Conservation (phyloP, 2,329 filamentous ascomycete genomes). For the Aureobasidium sp. region DNA sequence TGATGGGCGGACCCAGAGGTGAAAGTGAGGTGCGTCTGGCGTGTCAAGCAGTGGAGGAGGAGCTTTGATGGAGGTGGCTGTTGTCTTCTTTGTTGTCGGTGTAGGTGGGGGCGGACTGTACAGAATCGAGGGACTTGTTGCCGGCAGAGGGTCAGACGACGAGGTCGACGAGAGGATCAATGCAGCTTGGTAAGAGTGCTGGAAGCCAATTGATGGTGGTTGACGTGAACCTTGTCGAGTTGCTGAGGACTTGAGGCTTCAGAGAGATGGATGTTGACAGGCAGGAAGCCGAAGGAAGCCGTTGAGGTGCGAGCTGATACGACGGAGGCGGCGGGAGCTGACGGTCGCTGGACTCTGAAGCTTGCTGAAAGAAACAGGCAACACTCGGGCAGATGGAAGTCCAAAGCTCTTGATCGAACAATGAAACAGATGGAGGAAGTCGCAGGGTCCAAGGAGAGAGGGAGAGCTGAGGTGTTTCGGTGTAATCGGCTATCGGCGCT, state of each 20-base stretch:
- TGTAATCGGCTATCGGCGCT: constrained; percentile 8
- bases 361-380: constrained; percentile 1
- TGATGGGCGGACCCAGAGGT: neutral
- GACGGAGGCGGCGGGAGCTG: neutral
- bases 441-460: constrained; percentile 2
- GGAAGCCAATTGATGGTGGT: neutral
- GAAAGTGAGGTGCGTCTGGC: neutral
- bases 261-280: neutral
- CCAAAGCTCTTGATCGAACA: neutral
- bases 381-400: neutral
- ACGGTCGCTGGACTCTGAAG: neutral
- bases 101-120: neutral
- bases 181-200: neutral
- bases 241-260: neutral
- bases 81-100: neutral
- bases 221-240: neutral
- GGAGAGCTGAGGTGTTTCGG: constrained; percentile 2
- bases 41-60: neutral
- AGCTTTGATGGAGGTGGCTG: neutral
- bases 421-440: neutral
- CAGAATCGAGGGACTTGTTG: neutral
- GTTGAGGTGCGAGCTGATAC: neutral
- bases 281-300: constrained; percentile 7
- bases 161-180: neutral
- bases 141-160: neutral